A percentile compares a stretch with the other conserved stretches of the same genome.
These are phyloP conservation scores for Coniferiporia sulphurascens DNA, from an alignment of 1,284 basidiomycete genomes.

Conservation along the genomic window DNA sequence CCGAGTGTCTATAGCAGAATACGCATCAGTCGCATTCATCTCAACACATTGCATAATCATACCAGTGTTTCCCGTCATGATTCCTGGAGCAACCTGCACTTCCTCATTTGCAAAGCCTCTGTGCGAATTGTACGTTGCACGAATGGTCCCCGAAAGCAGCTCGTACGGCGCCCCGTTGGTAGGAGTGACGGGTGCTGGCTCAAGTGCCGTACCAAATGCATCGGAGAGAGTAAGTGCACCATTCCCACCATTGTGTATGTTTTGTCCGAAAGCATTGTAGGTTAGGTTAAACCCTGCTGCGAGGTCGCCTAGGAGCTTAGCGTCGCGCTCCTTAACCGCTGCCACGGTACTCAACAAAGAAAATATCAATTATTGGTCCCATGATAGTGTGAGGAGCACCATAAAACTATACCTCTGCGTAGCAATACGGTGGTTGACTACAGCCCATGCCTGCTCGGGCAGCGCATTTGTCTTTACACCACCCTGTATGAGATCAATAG, in stretches of 20 bases:
- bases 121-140: constrained; percentile 37
- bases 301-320: constrained; percentile 35
- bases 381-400: constrained; percentile 24
- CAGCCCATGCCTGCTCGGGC: constrained; percentile 48
- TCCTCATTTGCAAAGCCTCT: constrained; percentile 18
- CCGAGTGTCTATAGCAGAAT: constrained; percentile 33
- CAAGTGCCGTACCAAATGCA: constrained; percentile 41
- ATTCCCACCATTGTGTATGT: constrained; percentile 25
- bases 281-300: constrained; percentile 43
- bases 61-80: constrained; percentile 48
- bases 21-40: background rate
- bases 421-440: constrained; percentile 51
- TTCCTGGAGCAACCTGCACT: constrained; percentile 42
- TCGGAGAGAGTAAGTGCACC: constrained; percentile 39
- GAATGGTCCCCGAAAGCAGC: constrained; percentile 47
- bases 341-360: constrained; percentile 35
- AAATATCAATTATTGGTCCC: constrained; percentile 20
- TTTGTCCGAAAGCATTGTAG: constrained; percentile 39
- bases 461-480: constrained; percentile 62
- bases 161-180: constrained; percentile 40
- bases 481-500: constrained; percentile 52
- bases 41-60: constrained; percentile 1
- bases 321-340: constrained; percentile 39
- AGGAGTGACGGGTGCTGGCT: constrained; percentile 55
- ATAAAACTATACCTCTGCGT: constrained; percentile 36